Evolutionary conservation across 345 rosid species (phyloP).

Genomic region (Ailanthus altissimus): DNA sequence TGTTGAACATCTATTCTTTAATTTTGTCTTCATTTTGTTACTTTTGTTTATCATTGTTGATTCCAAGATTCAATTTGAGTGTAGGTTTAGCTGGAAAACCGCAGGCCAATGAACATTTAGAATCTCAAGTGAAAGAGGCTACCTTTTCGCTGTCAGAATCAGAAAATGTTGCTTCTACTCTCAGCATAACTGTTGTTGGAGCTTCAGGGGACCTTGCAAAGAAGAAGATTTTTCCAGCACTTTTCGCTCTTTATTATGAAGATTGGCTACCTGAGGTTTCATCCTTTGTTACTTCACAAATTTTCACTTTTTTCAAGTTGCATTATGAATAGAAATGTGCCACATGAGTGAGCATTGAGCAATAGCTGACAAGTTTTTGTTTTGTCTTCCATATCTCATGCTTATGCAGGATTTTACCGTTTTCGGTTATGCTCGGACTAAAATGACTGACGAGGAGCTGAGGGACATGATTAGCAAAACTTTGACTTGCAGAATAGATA

Average conservation of each 20-base stretch:
- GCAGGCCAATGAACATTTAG: slow-evolving; percentile 33
- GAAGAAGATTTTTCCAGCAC: slow-evolving; percentile 92
- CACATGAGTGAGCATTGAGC: neutral
- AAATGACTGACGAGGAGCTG: slow-evolving; percentile 74
- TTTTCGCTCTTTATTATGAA: slow-evolving; percentile 84
- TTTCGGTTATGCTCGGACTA: slow-evolving; percentile 81
- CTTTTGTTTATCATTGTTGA: slow-evolving; percentile 7
- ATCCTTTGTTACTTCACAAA: neutral
- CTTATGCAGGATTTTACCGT: slow-evolving; percentile 56
- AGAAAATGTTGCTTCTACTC: slow-evolving; percentile 46
- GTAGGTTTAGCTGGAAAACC: slow-evolving; percentile 46
- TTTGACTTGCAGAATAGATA: slow-evolving; percentile 84
- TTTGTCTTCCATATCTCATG: slow-evolving; percentile 7
- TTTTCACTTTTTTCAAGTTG: neutral
- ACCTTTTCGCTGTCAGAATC: slow-evolving; percentile 32
- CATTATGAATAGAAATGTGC: neutral
- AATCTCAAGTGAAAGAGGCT: slow-evolving; percentile 26
- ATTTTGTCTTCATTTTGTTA: neutral
- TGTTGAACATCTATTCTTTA: neutral
- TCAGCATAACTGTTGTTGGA: slow-evolving; percentile 86
- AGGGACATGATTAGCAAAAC: slow-evolving; percentile 70
- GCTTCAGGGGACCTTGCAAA: slow-evolving; percentile 95
- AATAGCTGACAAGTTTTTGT: slow-evolving; percentile 13
- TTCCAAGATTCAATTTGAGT: slow-evolving; percentile 17
- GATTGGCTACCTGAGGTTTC: slow-evolving; percentile 74